phyloP scores from a whole-genome alignment of 805 yeast species.

The Metschnikowia vanudenii region DNA sequence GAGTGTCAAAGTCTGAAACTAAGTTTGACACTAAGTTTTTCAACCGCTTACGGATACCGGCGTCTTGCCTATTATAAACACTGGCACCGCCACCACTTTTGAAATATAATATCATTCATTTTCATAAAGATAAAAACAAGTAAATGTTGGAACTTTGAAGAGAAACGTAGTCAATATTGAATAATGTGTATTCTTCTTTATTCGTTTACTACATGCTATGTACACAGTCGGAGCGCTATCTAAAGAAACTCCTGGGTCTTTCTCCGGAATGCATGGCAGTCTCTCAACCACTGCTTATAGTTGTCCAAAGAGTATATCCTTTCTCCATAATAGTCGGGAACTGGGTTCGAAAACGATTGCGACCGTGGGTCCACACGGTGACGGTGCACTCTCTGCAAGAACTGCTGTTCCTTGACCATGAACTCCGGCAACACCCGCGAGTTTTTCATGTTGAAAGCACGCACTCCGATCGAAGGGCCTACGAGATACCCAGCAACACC shows the following conservation, averaged over 20 bases:
- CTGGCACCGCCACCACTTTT: too few relatives aligned
- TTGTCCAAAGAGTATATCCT: constrained; percentile 81
- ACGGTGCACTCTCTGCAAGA: constrained; percentile 67
- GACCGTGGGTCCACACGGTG: constrained; percentile 91
- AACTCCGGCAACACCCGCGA: constrained; percentile 46
- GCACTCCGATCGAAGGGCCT: constrained; percentile 81
- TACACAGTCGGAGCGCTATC: constrained; percentile 6
- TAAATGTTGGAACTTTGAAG: too few relatives aligned
- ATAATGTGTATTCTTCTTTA: too few relatives aligned
- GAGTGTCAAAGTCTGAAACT: too few relatives aligned
- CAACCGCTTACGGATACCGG: too few relatives aligned
- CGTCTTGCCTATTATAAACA: too few relatives aligned
- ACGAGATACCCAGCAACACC: constrained; percentile 76
- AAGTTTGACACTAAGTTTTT: too few relatives aligned
- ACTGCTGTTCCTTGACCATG: constrained; percentile 64
- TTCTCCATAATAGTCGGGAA: constrained; percentile 98
- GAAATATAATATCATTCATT: too few relatives aligned
- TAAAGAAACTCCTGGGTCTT: constrained; percentile 73
- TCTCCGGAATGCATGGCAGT: constrained; percentile 85
- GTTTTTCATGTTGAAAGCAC: constrained; percentile 59
- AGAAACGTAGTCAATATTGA: too few relatives aligned
- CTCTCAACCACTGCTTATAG: constrained; percentile 95
- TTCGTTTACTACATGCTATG: constrained; percentile 3
- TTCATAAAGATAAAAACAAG: too few relatives aligned
- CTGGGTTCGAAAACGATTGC: constrained; percentile 89